Evolutionary conservation across 176 grass and related monocot genomes (phyloP).

Genomic region (Ensete glaucum): DNA sequence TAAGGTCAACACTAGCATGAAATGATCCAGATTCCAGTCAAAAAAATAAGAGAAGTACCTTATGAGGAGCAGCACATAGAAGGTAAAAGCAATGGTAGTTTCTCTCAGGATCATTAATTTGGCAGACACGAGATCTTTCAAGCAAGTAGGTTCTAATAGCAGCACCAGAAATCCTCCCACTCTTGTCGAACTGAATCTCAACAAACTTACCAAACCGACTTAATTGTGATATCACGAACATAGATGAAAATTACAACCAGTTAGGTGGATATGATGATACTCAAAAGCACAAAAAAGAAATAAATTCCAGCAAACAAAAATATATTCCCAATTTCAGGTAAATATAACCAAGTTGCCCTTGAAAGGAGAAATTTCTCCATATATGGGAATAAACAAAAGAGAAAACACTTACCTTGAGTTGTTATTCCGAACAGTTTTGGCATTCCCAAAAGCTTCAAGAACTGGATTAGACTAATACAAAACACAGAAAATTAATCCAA

Average conservation of each 20-base stretch:
- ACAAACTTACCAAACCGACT: slow-evolving; percentile 99
- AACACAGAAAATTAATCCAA: slow-evolving; percentile 25
- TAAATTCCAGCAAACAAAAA: not conserved
- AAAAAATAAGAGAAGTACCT: slow-evolving; percentile 42
- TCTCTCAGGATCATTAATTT: slow-evolving; percentile 95
- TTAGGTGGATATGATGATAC: slow-evolving; percentile 13
- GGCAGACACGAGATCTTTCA: slow-evolving; percentile 97
- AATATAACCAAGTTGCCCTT: not conserved
- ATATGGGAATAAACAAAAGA: slow-evolving; percentile 19
- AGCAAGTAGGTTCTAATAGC: slow-evolving; percentile 99
- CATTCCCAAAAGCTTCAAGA: slow-evolving; percentile 99
- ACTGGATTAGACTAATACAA: slow-evolving; percentile 92
- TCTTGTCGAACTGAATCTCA: slow-evolving; percentile 99
- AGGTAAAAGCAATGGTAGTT: slow-evolving; percentile 99
- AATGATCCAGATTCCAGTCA: not conserved
- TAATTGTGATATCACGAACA: slow-evolving; percentile 24
- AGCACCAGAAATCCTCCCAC: slow-evolving; percentile 85
- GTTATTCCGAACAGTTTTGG: slow-evolving; percentile 96
- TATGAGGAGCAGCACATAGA: slow-evolving; percentile 71
- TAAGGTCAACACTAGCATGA: not conserved
- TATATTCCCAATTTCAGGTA: not conserved
- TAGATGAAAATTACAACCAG: slow-evolving; percentile 22
- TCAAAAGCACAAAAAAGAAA: not conserved
- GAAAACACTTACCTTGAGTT: slow-evolving; percentile 71
- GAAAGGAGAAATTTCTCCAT: not conserved